Evolutionary conservation across 2,329 filamentous ascomycete genomes (phyloP).

Genomic region (Daldinia sp.): DNA sequence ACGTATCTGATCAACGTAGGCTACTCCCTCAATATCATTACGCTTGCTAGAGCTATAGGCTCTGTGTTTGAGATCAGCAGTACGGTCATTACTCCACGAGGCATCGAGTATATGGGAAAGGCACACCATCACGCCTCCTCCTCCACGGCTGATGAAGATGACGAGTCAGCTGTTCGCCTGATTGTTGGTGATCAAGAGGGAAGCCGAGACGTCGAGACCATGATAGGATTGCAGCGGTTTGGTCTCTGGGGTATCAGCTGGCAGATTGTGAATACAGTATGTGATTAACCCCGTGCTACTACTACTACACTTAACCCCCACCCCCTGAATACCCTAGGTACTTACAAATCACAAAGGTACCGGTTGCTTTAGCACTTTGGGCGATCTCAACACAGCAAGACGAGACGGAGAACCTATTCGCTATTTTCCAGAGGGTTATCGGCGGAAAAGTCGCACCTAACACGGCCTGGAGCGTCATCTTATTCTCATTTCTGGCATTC

Average conservation of each 20-base stretch:
- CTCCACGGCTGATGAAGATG: conserved; percentile 35
- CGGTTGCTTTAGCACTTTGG: conserved; percentile 49
- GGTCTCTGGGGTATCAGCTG: conserved; percentile 54
- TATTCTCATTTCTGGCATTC: conserved; percentile 52
- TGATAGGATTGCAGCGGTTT: conserved; percentile 48
- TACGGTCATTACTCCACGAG: conserved; percentile 59
- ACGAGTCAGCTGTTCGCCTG: conserved; percentile 37
- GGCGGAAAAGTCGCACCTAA: conserved; percentile 24
- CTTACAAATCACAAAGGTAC: conserved; percentile 41
- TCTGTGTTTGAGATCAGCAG: conserved; percentile 62
- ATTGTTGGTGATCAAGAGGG: conserved; percentile 25
- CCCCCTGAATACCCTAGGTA: too few relatives aligned
- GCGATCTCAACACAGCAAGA: conserved; percentile 40
- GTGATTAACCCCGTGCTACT: conserved; percentile 3
- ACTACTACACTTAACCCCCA: too few relatives aligned
- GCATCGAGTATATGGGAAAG: conserved; percentile 53
- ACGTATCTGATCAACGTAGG: conserved; percentile 62
- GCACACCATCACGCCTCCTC: conserved; percentile 31
- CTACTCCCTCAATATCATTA: conserved; percentile 57
- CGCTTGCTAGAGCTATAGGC: conserved; percentile 55
- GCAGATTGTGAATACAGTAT: conserved; percentile 53
- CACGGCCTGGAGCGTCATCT: conserved; percentile 44
- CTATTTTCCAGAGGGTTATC: conserved; percentile 15
- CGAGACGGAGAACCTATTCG: conserved; percentile 15
- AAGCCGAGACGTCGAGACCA: conserved; percentile 34